These are phyloP conservation scores for Umbelopsis vinacea DNA, from an alignment of 192 early-diverging fungal species.

Conservation along the genomic window DNA sequence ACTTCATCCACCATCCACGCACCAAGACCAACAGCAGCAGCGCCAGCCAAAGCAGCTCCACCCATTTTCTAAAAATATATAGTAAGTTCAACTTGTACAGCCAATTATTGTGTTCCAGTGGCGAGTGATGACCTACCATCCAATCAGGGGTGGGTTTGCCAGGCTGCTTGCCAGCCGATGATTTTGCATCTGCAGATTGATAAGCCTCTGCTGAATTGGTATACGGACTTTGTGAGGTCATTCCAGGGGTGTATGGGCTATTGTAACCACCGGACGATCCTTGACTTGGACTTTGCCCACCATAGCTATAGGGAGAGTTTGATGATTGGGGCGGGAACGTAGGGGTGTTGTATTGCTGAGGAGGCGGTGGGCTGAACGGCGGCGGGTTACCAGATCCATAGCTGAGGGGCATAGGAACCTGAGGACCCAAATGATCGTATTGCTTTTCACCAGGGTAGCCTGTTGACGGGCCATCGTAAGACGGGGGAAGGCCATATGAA, in stretches of 20 bases:
- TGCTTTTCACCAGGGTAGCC: conserved; percentile 24
- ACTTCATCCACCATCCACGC: conserved; percentile 38
- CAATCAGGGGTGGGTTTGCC: conserved; percentile 32
- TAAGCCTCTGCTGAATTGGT: neutral
- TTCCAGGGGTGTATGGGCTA: conserved; percentile 11
- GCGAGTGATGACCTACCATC: conserved; percentile 27
- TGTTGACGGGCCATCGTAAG: conserved; percentile 19
- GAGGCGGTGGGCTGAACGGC: conserved; percentile 36
- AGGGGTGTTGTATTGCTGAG: conserved; percentile 11
- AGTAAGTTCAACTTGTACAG: neutral
- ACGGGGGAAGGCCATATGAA: conserved; percentile 6
- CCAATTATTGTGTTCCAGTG: neutral
- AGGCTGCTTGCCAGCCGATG: conserved; percentile 7
- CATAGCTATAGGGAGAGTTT: conserved; percentile 16
- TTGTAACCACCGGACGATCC: neutral
- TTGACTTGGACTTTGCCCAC: neutral
- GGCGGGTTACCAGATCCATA: conserved; percentile 40
- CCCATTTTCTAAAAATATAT: conserved; percentile 40
- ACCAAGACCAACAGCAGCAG: conserved; percentile 42
- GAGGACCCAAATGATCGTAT: conserved; percentile 31
- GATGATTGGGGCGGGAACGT: neutral
- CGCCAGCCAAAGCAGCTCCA: conserved; percentile 39
- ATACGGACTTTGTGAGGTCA: neutral
- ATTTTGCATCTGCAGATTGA: neutral
- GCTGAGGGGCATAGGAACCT: conserved; percentile 30